phyloP scores from a whole-genome alignment of 2,329 filamentous ascomycete species.

The Hypoxylon sp. region DNA sequence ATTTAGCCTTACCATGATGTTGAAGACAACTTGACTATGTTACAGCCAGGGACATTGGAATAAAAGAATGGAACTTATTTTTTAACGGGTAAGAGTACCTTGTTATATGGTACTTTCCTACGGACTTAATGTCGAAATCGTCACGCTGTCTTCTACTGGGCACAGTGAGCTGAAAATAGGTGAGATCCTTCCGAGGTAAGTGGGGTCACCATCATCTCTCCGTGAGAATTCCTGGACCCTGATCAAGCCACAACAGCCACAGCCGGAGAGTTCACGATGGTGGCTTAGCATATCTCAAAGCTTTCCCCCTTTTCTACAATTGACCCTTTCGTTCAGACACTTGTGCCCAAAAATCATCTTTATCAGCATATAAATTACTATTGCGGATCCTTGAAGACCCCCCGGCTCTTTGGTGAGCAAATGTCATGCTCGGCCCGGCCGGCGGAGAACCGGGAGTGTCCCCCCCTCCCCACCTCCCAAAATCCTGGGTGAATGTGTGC shows the following conservation, averaged over 20 bases:
- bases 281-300: not conserved
- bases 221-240: not conserved
- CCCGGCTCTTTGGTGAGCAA: too few relatives aligned
- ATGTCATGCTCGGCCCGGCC: too few relatives aligned
- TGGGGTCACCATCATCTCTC: constrained; percentile 5
- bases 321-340: not conserved
- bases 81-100: not conserved
- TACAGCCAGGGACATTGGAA: not conserved
- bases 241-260: constrained; percentile 12
- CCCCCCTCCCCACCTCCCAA: too few relatives aligned
- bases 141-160: not conserved
- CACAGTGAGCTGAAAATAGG: not conserved
- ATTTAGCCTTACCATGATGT: constrained; percentile 27
- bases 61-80: not conserved
- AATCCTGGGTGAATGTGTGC: too few relatives aligned
- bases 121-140: not conserved
- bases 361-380: too few relatives aligned
- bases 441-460: too few relatives aligned
- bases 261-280: not conserved
- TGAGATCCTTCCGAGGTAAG: constrained; percentile 15
- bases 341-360: too few relatives aligned
- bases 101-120: not conserved
- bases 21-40: constrained; percentile 9
- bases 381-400: too few relatives aligned
- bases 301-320: not conserved